Base-by-base conservation (phyloP, 2,329 filamentous ascomycete species). In the Trichophyton simii region DNA sequence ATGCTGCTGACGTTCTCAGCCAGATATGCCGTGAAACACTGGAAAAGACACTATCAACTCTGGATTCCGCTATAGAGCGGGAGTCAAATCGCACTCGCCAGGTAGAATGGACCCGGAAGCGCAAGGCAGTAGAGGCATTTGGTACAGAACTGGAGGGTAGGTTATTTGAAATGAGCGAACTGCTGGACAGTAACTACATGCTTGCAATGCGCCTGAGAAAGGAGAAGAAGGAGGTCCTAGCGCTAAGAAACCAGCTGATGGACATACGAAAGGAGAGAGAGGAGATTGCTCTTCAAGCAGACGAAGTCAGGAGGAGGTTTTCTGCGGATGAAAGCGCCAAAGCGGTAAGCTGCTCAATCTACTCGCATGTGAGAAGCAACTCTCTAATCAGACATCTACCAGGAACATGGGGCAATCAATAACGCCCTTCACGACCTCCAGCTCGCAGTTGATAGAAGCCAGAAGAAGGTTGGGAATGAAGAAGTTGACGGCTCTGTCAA, bases 21-120 rank as follows among this genome's bases (percentile, higher is more conserved):
- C 73, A 82, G 70, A 70, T 79, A 59, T 78, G 80, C 60, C 75
- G 77, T 61, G 79, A 82, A 63, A 77, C 76, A 1, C 72, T 81
- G 18, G 75, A 79, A 58, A 73, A 77, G 63, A 77, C 75, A 2
- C 68, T 79, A 9, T 69, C 70, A 3, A 74, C 73, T 6, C 73
- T 80, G 44, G 70, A 73, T 15, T 72, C 74, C 42, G 72, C 69
- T 9, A 75, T 76, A 25, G 68, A 71, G 9, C 75, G 76, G 57
- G 73, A 77, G 20, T 65, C 68, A 4, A 76, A 75, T 55, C 65
- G 72, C 22, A 70, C 73, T 22, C 71, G 73, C 57, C 72, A 72
- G 13, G 68, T 71, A 1, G 74, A 76, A 62, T 71, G 76, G 61
- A 75, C 72, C 31, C 75, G 75, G 61, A 77, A 79, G 62, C 72